phyloP scores from a whole-genome alignment of 2,329 filamentous ascomycete species.

The Botrytis galanthina region DNA sequence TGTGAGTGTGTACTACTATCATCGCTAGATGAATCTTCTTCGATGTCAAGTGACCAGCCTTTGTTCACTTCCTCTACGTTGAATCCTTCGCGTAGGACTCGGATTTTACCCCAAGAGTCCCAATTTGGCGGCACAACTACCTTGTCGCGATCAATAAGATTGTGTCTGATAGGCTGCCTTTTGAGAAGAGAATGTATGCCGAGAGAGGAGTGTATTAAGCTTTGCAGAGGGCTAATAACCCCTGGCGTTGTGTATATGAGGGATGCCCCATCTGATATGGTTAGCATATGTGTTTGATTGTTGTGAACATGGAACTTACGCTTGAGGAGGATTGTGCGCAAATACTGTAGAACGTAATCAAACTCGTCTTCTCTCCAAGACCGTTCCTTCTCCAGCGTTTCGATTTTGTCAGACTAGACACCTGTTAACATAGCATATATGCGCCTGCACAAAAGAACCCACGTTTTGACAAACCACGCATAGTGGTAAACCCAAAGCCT shows the following conservation, averaged over 20 bases:
- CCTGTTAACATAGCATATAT: constrained; percentile 21
- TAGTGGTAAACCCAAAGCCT: constrained; percentile 79
- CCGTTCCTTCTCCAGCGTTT: constrained; percentile 82
- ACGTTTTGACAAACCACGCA: constrained; percentile 97
- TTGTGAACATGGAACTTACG: constrained; percentile 50
- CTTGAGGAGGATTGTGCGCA: constrained; percentile 85
- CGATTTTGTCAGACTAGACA: constrained; percentile 48
- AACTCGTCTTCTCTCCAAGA: constrained; percentile 97
- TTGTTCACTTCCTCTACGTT: constrained; percentile 83
- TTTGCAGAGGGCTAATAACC: constrained; percentile 72
- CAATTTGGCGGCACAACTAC: constrained; percentile 94
- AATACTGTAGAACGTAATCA: constrained; percentile 89
- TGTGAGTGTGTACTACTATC: constrained; percentile 29
- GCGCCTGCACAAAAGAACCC: constrained; percentile 37
- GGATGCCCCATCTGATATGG: constrained; percentile 67
- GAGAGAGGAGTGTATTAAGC: constrained; percentile 78
- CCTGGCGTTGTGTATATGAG: constrained; percentile 82
- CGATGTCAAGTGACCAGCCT: constrained; percentile 83
- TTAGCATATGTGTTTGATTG: constrained; percentile 19
- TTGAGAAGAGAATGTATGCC: constrained; percentile 82
- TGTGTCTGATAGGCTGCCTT: constrained; percentile 76
- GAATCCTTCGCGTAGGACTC: constrained; percentile 86
- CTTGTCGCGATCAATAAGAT: constrained; percentile 90
- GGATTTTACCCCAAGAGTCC: constrained; percentile 98
- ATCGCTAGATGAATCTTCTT: constrained; percentile 49